Base-by-base conservation (phyloP, 441 rosid species). In the Jatropha multifida region DNA sequence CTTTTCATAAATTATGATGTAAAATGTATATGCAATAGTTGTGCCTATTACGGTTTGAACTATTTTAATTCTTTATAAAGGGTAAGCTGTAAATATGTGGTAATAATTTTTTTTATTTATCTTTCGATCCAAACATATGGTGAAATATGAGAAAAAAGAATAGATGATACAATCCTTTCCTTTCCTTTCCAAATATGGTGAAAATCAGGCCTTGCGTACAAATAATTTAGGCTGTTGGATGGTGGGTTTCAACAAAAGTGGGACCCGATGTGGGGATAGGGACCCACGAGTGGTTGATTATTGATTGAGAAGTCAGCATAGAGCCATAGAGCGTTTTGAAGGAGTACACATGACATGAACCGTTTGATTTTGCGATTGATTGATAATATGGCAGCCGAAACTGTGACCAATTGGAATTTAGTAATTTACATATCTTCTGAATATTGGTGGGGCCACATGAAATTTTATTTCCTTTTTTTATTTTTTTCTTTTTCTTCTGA, bases 331-430 rank as follows among this genome's bases (percentile, higher is more conserved):
- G 46, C 71, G 61, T 46, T 23, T 8, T 15, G 76, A 69, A 48
- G 18, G 41, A 72, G 60, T 18, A 44, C 23, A 0, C 23, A 23
- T 23, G 52, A 66, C 76, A 26, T 20, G 41, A 27, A 61, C 85
- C 82, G 82, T 79, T 4, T 0, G 77, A 73, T 82, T 73, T 20
- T 3, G 1, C 0, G 10, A 41, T 71, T 5, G 48, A 44, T 44
- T 44, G 76, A 67, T 67, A 11, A 62, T 42, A 74, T 49, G 8
- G 14, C 18, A 23, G 71, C 72, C 13, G 65, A 0, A 8, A 20
- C 17, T 38, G 23, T 56, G 23, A 18, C 49, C 71, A 55, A 72
- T 70, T 17, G 12, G 27, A 18, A 23, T 23, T 23, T 23, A 23
- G 23, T 23, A 23, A 23, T 23, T 41, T 5, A 15, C 41, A 54